phyloP scores from a whole-genome alignment of 305 asterid genomes.

The Withania somnifera region DNA sequence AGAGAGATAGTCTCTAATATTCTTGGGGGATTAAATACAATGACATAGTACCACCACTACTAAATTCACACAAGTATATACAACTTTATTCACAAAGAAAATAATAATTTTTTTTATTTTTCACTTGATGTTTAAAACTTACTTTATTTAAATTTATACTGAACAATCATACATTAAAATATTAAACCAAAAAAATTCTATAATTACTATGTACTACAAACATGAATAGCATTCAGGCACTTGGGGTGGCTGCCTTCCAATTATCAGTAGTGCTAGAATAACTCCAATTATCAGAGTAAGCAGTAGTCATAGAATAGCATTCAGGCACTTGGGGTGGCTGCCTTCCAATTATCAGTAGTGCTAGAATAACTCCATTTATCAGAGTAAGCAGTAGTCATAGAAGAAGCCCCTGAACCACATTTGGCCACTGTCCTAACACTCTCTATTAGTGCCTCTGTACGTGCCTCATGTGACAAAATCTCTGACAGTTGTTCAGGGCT shows the following conservation, averaged over 20 bases:
- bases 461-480: slow-evolving; percentile 43
- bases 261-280: neutral
- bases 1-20: too few relatives aligned
- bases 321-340: neutral
- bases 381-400: slow-evolving; percentile 3
- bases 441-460: slow-evolving; percentile 44
- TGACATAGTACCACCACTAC: too few relatives aligned
- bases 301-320: neutral
- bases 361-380: slow-evolving; percentile 10
- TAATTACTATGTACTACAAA: neutral
- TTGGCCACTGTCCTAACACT: slow-evolving; percentile 44
- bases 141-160: neutral
- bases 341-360: neutral
- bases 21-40: too few relatives aligned
- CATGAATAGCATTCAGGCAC: neutral
- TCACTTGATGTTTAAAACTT: too few relatives aligned
- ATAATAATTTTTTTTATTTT: too few relatives aligned
- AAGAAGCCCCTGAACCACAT: slow-evolving; percentile 18
- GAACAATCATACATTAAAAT: neutral
- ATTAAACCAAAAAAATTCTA: too few relatives aligned
- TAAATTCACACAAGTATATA: too few relatives aligned
- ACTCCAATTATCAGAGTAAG: slow-evolving; percentile 14
- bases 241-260: neutral
- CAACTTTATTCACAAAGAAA: too few relatives aligned
- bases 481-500: slow-evolving; percentile 42